Percentiles rank a stretch among this genome's conserved stretches.
Evolutionary conservation across 495 filamentous ascomycete species (phyloP).

Genomic region (Lindgomyces ingoldianus): DNA sequence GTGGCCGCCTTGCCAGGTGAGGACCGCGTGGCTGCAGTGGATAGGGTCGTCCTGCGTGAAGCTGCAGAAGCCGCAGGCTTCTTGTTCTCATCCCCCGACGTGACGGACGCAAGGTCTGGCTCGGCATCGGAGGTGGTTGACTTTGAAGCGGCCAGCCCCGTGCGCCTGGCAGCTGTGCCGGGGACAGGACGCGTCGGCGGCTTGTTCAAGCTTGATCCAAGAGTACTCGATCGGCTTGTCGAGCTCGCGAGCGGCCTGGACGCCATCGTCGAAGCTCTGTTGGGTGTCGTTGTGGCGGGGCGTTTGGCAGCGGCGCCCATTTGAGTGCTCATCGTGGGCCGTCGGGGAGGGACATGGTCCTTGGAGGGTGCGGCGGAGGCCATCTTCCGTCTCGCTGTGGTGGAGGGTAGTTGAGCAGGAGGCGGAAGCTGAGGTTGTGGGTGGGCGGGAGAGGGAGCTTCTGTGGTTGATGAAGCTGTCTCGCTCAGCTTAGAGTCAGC

Average conservation of each 20-base stretch:
- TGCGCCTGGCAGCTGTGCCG: constrained; percentile 17
- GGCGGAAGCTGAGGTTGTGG: not conserved
- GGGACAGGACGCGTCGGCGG: constrained; percentile 34
- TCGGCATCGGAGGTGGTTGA: constrained; percentile 29
- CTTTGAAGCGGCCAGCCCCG: constrained; percentile 19
- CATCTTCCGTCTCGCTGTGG: constrained; percentile 20
- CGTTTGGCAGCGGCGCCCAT: constrained; percentile 4
- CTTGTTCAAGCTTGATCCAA: constrained; percentile 37
- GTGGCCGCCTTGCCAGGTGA: constrained; percentile 30
- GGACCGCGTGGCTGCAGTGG: constrained; percentile 17
- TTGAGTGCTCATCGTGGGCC: constrained; percentile 3
- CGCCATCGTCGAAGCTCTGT: constrained; percentile 22
- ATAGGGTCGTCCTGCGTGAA: constrained; percentile 29
- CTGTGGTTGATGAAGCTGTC: not conserved
- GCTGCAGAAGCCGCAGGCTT: constrained; percentile 1
- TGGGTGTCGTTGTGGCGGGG: constrained; percentile 4
- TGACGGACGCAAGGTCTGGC: constrained; percentile 28
- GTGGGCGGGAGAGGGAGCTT: not conserved
- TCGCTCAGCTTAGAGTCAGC: not conserved
- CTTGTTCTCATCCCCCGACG: constrained; percentile 39
- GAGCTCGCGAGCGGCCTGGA: constrained; percentile 16
- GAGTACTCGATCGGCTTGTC: constrained; percentile 12
- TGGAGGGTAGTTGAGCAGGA: too few species aligned
- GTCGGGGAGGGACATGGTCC: constrained; percentile 18
- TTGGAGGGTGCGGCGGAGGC: constrained; percentile 17